Evolutionary conservation across 257 asterid genomes (phyloP).

Genomic region (Jacaranda mimosifolia): DNA sequence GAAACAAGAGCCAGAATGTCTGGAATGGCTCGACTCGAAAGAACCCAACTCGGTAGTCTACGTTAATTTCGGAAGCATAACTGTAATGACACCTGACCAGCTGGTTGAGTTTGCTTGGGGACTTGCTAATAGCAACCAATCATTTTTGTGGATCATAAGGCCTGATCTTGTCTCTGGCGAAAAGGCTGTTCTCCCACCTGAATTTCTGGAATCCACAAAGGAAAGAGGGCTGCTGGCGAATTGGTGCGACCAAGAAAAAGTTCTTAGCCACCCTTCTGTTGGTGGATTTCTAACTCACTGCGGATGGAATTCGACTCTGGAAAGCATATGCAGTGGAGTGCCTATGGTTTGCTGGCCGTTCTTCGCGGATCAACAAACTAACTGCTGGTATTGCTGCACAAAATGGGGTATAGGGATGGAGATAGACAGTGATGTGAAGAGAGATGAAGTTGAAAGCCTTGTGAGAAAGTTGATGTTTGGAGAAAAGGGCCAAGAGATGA

Average conservation of each 20-base stretch:
- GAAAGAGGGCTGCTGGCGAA: slow-evolving; percentile 48
- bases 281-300: slow-evolving; percentile 69
- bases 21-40: slow-evolving; percentile 64
- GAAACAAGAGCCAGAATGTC: slow-evolving; percentile 55
- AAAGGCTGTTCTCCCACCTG: slow-evolving; percentile 37
- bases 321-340: slow-evolving; percentile 1
- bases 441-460: slow-evolving; percentile 50
- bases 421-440: slow-evolving; percentile 55
- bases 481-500: too few relatives aligned
- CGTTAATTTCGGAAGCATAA: slow-evolving; percentile 38
- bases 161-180: slow-evolving; percentile 61
- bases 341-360: slow-evolving; percentile 79
- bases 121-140: slow-evolving; percentile 50
- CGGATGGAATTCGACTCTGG: slow-evolving; percentile 47
- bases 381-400: slow-evolving; percentile 56
- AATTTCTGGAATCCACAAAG: slow-evolving; percentile 42
- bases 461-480: slow-evolving; percentile 56
- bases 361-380: slow-evolving; percentile 65
- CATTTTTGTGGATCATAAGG: slow-evolving; percentile 62
- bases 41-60: too few relatives aligned
- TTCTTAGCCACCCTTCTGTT: slow-evolving; percentile 53
- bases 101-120: slow-evolving; percentile 80
- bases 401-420: slow-evolving; percentile 59
- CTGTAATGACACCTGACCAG: slow-evolving; percentile 50
- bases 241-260: slow-evolving; percentile 70